Percentiles rank a stretch among this genome's conserved stretches.
These are phyloP conservation scores for Zasmidium citrigriseum DNA, from an alignment of 2,329 filamentous ascomycete genomes.

Conservation along the genomic window DNA sequence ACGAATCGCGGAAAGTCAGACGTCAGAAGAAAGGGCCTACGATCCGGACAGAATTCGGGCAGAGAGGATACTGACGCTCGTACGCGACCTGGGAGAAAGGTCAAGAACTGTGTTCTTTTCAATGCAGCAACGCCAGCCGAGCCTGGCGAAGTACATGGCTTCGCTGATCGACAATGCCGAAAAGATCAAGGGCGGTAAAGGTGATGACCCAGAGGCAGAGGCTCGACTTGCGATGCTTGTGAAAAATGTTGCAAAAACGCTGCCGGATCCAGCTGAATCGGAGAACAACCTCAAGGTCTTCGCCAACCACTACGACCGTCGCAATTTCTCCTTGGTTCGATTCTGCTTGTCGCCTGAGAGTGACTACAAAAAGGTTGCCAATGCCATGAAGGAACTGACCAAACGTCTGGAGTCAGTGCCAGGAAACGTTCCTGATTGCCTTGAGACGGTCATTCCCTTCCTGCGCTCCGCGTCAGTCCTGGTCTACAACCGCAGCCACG, in stretches of 20 bases:
- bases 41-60: conserved; percentile 77
- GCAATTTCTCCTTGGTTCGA: conserved; percentile 84
- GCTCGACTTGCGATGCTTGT: conserved; percentile 68
- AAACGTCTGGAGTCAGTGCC: conserved; percentile 66
- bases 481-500: conserved; percentile 91
- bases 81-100: conserved; percentile 73
- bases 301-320: conserved; percentile 84
- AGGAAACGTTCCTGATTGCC: conserved; percentile 58
- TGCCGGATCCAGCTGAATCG: conserved; percentile 74
- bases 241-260: conserved; percentile 69
- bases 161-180: conserved; percentile 84
- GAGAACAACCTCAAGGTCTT: conserved; percentile 83
- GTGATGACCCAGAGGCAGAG: conserved; percentile 73
- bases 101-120: conserved; percentile 88
- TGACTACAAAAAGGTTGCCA: conserved; percentile 88
- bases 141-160: conserved; percentile 71
- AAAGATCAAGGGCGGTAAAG: conserved; percentile 88
- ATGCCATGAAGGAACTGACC: conserved; percentile 85
- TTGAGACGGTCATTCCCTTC: conserved; percentile 80
- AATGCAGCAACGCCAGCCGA: conserved; percentile 75
- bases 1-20: conserved; percentile 59
- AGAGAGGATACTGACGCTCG: conserved; percentile 79
- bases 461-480: conserved; percentile 82
- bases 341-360: conserved; percentile 82
- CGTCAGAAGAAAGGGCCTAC: conserved; percentile 43